phyloP scores from a whole-genome alignment of 768 basidiomycete genomes.

The Tylopilus balloui region DNA sequence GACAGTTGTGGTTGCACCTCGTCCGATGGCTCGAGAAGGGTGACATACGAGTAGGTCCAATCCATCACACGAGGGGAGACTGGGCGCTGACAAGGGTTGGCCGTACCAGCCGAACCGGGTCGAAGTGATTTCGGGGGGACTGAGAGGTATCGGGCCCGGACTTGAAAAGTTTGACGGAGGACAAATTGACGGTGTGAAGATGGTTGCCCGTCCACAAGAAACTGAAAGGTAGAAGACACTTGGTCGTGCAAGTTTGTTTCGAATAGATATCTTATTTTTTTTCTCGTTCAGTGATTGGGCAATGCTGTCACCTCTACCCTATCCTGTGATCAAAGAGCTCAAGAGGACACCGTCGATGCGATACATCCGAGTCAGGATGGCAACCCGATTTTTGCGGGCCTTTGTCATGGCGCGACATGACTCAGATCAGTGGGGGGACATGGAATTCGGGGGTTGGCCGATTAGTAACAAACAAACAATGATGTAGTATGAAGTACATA shows the following conservation, averaged over 20 bases:
- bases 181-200: constrained; percentile 42
- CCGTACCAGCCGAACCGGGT: constrained; percentile 39
- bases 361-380: constrained; percentile 29
- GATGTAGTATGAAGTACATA: constrained; percentile 12
- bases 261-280: constrained; percentile 25
- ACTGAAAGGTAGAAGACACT: constrained; percentile 33
- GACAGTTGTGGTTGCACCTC: constrained; percentile 29
- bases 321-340: constrained; percentile 24
- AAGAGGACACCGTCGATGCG: constrained; percentile 31
- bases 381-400: constrained; percentile 28
- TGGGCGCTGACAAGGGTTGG: neutral
- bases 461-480: constrained; percentile 25
- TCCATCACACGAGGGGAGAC: neutral
- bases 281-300: constrained; percentile 21
- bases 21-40: constrained; percentile 29
- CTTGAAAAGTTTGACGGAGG: constrained; percentile 39
- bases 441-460: constrained; percentile 31
- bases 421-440: constrained; percentile 21
- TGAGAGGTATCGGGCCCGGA: constrained; percentile 40
- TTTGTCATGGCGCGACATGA: constrained; percentile 31
- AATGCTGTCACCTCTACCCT: constrained; percentile 12
- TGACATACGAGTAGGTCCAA: constrained; percentile 27
- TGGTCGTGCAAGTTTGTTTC: constrained; percentile 16
- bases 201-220: constrained; percentile 43
- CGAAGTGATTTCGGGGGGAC: constrained; percentile 39